Base-by-base conservation (phyloP, 371 early-diverging fungal genomes). In the Mortierella polycephala region DNA sequence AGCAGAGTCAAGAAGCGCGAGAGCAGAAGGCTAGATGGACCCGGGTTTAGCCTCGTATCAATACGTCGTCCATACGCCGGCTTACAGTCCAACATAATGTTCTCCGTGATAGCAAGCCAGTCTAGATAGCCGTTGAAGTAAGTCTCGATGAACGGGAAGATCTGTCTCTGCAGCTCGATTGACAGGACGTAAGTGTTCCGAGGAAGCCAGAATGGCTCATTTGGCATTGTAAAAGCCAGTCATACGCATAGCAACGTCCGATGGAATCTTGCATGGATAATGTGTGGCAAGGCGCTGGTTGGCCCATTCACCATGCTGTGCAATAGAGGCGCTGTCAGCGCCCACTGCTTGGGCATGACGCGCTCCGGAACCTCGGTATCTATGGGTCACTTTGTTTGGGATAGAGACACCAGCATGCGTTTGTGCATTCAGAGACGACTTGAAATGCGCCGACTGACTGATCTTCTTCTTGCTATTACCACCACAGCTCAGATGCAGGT, bases 241-340 rank as follows among this genome's bases (percentile, higher is more conserved):
- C 66, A 66, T 58, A 1, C 16, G 3, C 5, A 52, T n/a, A 4
- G 66, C 59, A 16, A 66, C 66, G 1, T 20, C 50, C 1, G 37
- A 16, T 16, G 49, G 40, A 10, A 52, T 20, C 1, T 18, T 47
- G n/a, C 20, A 6, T 16, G 58, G 9, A 21, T 58, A 66, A 11
- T 58, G 66, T n/a, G 58, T 59, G 16, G 13, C 23, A 11, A 66
- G 13, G 5, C 59, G 58, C 5, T 23, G 7, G 8, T 6, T 8
- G 1, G 13, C 42, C 66, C 66, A 66, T 2, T 37, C 44, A n/a
- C 64, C 56, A 46, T 64, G 64, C 45, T 66, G 66, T 16, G 16
- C 8, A 39, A 66, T 66, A 1, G 44, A 39, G 1, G 13, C 3
- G 13, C 57, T 16, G 5, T 11, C 11, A 7, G 53, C 44, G 5